Conservation (phyloP, 306 rosid species). For the Cicer judaicum region DNA sequence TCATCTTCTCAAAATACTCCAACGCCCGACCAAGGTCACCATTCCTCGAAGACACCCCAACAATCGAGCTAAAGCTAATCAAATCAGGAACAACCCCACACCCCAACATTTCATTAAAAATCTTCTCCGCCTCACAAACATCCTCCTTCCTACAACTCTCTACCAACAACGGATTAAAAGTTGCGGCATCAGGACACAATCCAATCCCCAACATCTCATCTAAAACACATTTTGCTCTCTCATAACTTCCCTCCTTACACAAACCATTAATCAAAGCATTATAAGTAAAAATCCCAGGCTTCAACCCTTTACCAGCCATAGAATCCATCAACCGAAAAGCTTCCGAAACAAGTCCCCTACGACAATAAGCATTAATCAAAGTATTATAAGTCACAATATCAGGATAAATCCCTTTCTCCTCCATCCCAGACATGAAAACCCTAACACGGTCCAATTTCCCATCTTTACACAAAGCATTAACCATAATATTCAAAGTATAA, state of each 20-base stretch:
- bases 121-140: conserved; percentile 66
- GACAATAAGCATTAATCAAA: conserved; percentile 70
- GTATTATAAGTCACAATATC: conserved; percentile 84
- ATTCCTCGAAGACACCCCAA: conserved; percentile 69
- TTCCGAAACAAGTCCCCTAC: conserved; percentile 58
- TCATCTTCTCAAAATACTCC: conserved; percentile 66
- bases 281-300: conserved; percentile 74
- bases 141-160: conserved; percentile 72
- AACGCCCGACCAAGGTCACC: conserved; percentile 65
- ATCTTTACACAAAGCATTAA: conserved; percentile 69
- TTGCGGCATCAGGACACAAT: conserved; percentile 70
- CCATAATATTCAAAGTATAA: conserved; percentile 86
- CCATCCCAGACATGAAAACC: conserved; percentile 65
- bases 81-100: conserved; percentile 73
- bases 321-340: conserved; percentile 61
- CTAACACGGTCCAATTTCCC: conserved; percentile 53
- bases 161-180: conserved; percentile 69
- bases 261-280: conserved; percentile 79
- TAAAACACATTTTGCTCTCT: conserved; percentile 62
- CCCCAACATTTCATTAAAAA: conserved; percentile 65
- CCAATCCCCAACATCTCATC: conserved; percentile 69
- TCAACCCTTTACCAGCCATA: conserved; percentile 62
- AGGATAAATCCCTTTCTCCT: conserved; percentile 60
- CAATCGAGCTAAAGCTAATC: conserved; percentile 73
- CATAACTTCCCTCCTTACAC: conserved; percentile 67